Evolutionary conservation across 768 basidiomycete species (phyloP), one percentile per base, ranked within the genome.

Genomic region (Trametes cinnabarina): DNA sequence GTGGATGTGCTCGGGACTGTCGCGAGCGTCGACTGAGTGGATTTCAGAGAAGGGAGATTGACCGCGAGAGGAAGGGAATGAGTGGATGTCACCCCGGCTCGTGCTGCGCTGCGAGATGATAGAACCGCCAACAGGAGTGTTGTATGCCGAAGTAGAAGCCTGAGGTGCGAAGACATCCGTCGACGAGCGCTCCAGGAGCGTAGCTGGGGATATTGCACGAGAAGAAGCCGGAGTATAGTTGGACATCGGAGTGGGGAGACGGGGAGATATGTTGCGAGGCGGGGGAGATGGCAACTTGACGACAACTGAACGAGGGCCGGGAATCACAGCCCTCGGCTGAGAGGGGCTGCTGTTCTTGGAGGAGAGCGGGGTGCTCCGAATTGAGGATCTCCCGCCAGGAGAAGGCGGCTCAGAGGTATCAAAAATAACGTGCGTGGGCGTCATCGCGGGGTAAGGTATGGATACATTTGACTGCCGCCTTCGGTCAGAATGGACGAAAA

Each of bases 361-460:
- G 1, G 56, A 49, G 14, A 23, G 40, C 0, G 41, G 35, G 40
- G 50, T 42, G n/a, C 37, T 47, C 22, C 34, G 3, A 15, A 25
- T 28, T 5, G 57, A 59, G 11, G 50, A 52, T 8, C 28, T 49
- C 17, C 34, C 55, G 1, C 43, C 49, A 2, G 61, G 56, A 6
- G 61, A 62, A 2, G 61, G 23, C 17, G 62, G 56, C 15, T 62
- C 54, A 5, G 74, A 71, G 17, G 74, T 55, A 63, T 81, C 77
- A 15, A 74, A 73, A 3, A 82, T 64, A 11, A 80, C 73, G 55
- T 80, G 80, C 4, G 79, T 81, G 9, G 82, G 81, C 9, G 76
- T 72, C 52, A 82, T 73, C 3, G 81, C 76, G 30, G 74, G 68
- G 64, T 78, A 81, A 5, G 81, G 74, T 43, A 82, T 74, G 20